Percentiles rank a stretch among this genome's conserved stretches.
Conservation (phyloP, 768 basidiomycete species). For the Psilocybe sp. region DNA sequence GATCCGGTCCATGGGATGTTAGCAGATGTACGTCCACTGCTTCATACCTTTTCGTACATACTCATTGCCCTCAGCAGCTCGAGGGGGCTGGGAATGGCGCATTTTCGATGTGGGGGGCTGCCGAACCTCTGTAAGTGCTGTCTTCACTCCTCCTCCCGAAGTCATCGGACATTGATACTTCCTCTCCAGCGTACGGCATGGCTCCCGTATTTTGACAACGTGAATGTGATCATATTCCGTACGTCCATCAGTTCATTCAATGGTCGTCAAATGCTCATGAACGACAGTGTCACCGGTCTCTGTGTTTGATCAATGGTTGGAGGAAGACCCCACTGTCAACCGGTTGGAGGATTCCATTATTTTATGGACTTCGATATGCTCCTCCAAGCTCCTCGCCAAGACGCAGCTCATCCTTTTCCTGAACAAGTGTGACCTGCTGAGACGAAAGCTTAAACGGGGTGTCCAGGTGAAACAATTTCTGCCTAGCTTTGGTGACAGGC, state of each 20-base stretch:
- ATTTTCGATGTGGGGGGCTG: constrained; percentile 80
- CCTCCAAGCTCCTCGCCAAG: constrained; percentile 58
- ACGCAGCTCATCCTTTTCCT: constrained; percentile 63
- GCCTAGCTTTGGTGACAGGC: constrained; percentile 63
- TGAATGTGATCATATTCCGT: constrained; percentile 76
- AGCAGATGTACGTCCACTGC: constrained; percentile 24
- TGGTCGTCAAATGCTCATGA: not conserved
- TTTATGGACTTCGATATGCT: constrained; percentile 70
- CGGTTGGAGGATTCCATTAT: constrained; percentile 72
- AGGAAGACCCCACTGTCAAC: constrained; percentile 70
- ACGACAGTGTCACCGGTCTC: constrained; percentile 66
- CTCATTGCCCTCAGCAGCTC: not conserved
- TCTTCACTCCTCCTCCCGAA: not conserved
- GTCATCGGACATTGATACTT: constrained; percentile 10
- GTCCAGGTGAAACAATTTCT: constrained; percentile 55
- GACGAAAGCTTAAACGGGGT: constrained; percentile 61
- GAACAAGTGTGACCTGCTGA: constrained; percentile 68
- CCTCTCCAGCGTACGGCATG: constrained; percentile 63
- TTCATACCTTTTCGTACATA: not conserved
- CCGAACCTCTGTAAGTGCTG: constrained; percentile 53
- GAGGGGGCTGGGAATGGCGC: constrained; percentile 54
- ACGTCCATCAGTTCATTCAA: constrained; percentile 11
- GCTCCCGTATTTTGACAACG: constrained; percentile 79
- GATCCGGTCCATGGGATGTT: constrained; percentile 37
- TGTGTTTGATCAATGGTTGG: constrained; percentile 72